Evolutionary conservation across 176 grass and related monocot species (phyloP).

Genomic region (Chloris gayana): DNA sequence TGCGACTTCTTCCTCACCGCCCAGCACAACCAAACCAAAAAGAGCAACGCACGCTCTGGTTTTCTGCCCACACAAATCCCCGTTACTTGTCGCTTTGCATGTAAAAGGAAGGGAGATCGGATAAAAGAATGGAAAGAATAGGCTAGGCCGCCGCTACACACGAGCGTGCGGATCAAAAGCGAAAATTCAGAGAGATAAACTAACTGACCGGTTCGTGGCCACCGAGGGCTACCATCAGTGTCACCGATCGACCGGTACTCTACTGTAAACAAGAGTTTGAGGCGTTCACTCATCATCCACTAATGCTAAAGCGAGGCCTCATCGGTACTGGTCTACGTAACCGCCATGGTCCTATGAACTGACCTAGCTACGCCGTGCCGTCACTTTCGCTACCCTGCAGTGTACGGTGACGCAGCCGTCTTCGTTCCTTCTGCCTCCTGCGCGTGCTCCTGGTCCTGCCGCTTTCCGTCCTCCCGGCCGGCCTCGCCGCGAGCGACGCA

Average conservation of each 20-base stretch:
- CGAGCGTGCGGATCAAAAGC: neutral
- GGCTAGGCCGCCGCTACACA: neutral
- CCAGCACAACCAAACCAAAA: conserved; percentile 23
- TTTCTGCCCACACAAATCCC: no score
- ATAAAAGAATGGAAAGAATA: neutral
- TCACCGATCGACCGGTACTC: neutral
- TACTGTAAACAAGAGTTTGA: conserved; percentile 30
- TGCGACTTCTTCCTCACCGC: neutral
- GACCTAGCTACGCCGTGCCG: conserved; percentile 25
- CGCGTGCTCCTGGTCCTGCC: neutral
- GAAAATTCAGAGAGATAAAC: neutral
- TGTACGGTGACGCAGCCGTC: neutral
- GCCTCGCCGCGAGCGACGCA: neutral
- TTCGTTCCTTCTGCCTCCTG: no score
- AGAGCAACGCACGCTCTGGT: neutral
- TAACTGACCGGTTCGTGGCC: neutral
- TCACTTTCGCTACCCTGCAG: conserved; percentile 7
- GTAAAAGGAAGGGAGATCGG: neutral
- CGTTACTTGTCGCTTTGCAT: conserved; percentile 11
- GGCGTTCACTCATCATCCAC: conserved; percentile 14
- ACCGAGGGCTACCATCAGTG: neutral
- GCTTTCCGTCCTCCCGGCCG: conserved; percentile 16
- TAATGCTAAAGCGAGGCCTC: neutral
- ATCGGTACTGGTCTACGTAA: neutral
- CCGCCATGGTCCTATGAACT: neutral